phyloP scores from a whole-genome alignment of 2,329 filamentous ascomycete genomes.

The Microdochium trichocladiopsis region DNA sequence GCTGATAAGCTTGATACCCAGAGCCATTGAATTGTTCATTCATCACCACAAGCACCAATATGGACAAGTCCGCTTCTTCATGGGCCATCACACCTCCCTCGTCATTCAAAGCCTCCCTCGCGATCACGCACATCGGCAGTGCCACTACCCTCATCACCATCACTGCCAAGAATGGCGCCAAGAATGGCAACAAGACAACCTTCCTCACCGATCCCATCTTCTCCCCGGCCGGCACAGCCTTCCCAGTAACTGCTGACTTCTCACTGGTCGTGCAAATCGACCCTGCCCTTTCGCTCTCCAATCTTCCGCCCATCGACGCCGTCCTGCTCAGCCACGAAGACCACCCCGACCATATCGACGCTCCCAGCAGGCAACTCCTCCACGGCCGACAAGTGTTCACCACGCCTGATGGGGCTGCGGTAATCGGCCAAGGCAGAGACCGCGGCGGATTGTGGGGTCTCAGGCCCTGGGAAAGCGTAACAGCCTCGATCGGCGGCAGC shows the following conservation, averaged over 20 bases:
- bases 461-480: slow-evolving; percentile 27
- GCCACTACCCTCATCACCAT: slow-evolving; percentile 40
- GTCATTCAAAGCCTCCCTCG: slow-evolving; percentile 13
- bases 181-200: slow-evolving; percentile 13
- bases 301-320: slow-evolving; percentile 38
- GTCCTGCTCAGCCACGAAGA: slow-evolving; percentile 43
- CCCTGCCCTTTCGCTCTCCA: slow-evolving; percentile 25
- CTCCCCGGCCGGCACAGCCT: slow-evolving; percentile 27
- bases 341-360: slow-evolving; percentile 41
- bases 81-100: neutral
- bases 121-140: slow-evolving; percentile 37
- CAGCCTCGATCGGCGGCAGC: slow-evolving; percentile 19
- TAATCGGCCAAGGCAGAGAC: slow-evolving; percentile 33
- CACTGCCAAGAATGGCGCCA: no score
- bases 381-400: slow-evolving; percentile 38
- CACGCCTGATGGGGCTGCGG: slow-evolving; percentile 32
- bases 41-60: no score
- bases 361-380: slow-evolving; percentile 33
- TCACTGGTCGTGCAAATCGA: slow-evolving; percentile 20
- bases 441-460: slow-evolving; percentile 27
- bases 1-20: no score
- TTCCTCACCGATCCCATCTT: slow-evolving; percentile 40
- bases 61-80: neutral
- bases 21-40: no score
- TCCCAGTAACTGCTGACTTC: slow-evolving; percentile 14